Evolutionary conservation across 768 basidiomycete genomes (phyloP).

Genomic region (Lactarius psammicola): DNA sequence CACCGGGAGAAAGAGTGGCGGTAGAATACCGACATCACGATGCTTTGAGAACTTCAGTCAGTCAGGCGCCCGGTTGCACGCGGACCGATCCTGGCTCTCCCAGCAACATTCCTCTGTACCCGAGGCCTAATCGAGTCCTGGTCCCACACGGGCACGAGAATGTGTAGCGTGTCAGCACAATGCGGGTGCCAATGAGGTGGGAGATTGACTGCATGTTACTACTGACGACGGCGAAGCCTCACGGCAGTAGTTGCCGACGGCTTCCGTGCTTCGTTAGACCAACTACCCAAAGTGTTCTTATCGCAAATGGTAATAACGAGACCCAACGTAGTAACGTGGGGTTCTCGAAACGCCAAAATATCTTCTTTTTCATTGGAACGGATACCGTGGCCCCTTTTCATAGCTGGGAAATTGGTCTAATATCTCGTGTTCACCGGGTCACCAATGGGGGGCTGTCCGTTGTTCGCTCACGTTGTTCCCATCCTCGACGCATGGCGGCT

Average conservation of each 20-base stretch:
- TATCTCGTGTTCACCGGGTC: not conserved
- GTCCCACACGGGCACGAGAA: no score
- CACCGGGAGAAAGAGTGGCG: not conserved
- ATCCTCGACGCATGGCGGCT: not conserved
- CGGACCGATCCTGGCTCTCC: not conserved
- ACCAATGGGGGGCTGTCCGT: not conserved
- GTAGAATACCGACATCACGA: not conserved
- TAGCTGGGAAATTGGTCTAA: not conserved
- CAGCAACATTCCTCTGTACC: not conserved
- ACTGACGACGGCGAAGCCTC: not conserved
- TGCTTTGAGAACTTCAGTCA: not conserved
- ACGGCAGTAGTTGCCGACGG: not conserved
- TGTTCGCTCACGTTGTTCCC: not conserved
- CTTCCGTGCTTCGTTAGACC: not conserved
- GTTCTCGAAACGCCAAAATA: not conserved
- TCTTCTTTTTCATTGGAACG: not conserved
- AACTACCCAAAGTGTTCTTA: not conserved
- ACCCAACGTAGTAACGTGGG: not conserved
- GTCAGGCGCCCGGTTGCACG: not conserved
- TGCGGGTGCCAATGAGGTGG: not conserved
- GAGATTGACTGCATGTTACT: not conserved
- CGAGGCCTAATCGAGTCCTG: not conserved
- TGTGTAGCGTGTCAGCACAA: not conserved
- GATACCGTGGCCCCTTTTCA: not conserved
- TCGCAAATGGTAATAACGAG: not conserved